Evolutionary conservation across 208 protist species (phyloP), one percentile per base, ranked within the genome.

Genomic region (Trypanosoma platydactyli): DNA sequence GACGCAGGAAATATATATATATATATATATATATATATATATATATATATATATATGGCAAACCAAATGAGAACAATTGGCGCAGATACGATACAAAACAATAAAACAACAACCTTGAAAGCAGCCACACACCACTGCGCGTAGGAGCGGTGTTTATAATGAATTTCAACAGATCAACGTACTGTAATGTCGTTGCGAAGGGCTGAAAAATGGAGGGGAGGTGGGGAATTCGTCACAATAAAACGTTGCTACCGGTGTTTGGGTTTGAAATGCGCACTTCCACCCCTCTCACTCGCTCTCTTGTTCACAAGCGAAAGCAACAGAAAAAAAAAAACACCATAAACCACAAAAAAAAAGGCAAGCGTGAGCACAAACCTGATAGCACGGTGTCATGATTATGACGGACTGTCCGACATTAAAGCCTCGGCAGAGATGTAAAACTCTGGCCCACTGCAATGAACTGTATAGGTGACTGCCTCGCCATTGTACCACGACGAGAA

Each of bases 371-470:
- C 7, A 18, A n/a, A n/a, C n/a, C n/a, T n/a, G n/a, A n/a, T n/a
- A n/a, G 33, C 25, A 29, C n/a, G 38, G 55, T 33, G 54, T n/a
- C 16, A 40, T 62, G 15, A 68, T 22, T 22, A 30, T 20, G n/a
- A 11, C 1, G 16, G 4, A 44, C 35, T 24, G 27, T 50, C 38
- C 40, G 54, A 65, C 51, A 73, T 72, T 1, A 69, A 12, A 5
- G 71, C 64, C 16, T 70, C 67, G 1, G 48, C 58, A 46, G 53
- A 54, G 27, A 66, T 38, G 6, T 63, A 22, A 29, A 56, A 51
- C 16, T 76, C 40, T 12, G 35, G 16, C 16, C 55, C 64, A 40
- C 64, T 69, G 42, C 68, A 71, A 40, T 73, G 48, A n/a, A 71
- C 45, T 38, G 52, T 60, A 42, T 76, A 71, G 2, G 62, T 30